Evolutionary conservation across 2,329 filamentous ascomycete genomes (phyloP).

Genomic region (Neofusicoccum ribis): DNA sequence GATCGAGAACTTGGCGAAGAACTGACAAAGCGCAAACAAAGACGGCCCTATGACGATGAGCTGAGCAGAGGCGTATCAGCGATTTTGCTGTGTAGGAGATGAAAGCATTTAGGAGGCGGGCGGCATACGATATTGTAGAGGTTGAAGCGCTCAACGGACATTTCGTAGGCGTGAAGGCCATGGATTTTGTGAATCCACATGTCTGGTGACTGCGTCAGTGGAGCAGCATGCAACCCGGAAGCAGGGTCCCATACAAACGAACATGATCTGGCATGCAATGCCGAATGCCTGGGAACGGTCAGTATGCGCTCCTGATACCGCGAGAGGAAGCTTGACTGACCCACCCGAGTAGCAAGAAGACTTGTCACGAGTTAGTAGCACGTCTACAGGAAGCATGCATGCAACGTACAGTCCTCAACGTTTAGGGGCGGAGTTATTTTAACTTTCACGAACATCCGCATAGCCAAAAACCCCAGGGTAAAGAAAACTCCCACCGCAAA

Average conservation of each 20-base stretch:
- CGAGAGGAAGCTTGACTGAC: not conserved
- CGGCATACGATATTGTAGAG: conserved; percentile 15
- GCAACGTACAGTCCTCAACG: conserved; percentile 29
- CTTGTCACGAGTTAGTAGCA: not conserved
- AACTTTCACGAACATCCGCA: conserved; percentile 31
- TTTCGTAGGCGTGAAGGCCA: conserved; percentile 27
- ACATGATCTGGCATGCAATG: not conserved
- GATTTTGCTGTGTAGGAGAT: no score
- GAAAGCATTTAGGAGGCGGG: not conserved
- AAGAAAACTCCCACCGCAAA: conserved; percentile 26
- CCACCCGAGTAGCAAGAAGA: not conserved
- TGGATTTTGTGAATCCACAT: conserved; percentile 18
- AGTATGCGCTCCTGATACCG: not conserved
- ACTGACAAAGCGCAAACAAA: conserved; percentile 21
- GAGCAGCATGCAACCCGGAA: not conserved
- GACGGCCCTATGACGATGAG: conserved; percentile 22
- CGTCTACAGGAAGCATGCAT: not conserved
- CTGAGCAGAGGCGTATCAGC: not conserved
- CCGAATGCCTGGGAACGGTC: not conserved
- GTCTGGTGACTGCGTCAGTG: not conserved
- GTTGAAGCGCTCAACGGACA: conserved; percentile 23
- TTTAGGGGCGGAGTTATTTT: conserved; percentile 26
- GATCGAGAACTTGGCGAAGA: conserved; percentile 25
- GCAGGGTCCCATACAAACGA: not conserved
- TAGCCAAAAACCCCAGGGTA: conserved; percentile 25